A percentile compares a stretch with the other conserved stretches of the same genome.
These are phyloP conservation scores for Clausena lansium DNA, from an alignment of 345 rosid genomes.

Conservation along the genomic window DNA sequence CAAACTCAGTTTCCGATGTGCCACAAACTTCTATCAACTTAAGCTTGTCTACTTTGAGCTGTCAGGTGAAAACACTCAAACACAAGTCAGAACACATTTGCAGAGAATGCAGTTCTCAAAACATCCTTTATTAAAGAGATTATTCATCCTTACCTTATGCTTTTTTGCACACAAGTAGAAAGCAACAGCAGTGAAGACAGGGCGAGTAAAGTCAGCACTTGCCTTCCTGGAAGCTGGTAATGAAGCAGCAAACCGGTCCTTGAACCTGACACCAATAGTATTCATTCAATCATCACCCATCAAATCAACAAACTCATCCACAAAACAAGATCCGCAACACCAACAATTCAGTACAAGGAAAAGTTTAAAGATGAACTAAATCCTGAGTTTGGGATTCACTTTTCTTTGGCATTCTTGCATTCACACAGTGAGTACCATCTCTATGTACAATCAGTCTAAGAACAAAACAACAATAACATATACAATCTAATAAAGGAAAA, in stretches of 20 bases:
- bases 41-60: conserved; percentile 84
- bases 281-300: conserved; percentile 6
- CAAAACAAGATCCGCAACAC: background rate
- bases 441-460: background rate
- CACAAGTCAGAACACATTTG: background rate
- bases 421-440: conserved; percentile 25
- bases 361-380: no score
- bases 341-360: background rate
- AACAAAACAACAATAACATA: background rate
- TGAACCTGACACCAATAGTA: conserved; percentile 45
- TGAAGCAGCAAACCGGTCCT: conserved; percentile 75
- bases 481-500: background rate
- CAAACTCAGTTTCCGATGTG: conserved; percentile 80
- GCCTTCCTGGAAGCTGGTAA: conserved; percentile 69
- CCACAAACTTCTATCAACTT: conserved; percentile 92
- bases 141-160: conserved; percentile 46
- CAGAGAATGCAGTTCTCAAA: background rate
- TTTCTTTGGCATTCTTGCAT: conserved; percentile 39
- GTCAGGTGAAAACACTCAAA: conserved; percentile 19
- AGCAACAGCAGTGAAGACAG: conserved; percentile 86
- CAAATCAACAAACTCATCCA: conserved; percentile 4
- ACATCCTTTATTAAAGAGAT: background rate
- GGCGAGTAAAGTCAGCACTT: conserved; percentile 71
- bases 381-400: background rate
- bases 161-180: conserved; percentile 83